A percentile compares a stretch with the other conserved stretches of the same genome.
phyloP scores from a whole-genome alignment of 2,329 filamentous ascomycete genomes.

The Ilyonectria destructans region DNA sequence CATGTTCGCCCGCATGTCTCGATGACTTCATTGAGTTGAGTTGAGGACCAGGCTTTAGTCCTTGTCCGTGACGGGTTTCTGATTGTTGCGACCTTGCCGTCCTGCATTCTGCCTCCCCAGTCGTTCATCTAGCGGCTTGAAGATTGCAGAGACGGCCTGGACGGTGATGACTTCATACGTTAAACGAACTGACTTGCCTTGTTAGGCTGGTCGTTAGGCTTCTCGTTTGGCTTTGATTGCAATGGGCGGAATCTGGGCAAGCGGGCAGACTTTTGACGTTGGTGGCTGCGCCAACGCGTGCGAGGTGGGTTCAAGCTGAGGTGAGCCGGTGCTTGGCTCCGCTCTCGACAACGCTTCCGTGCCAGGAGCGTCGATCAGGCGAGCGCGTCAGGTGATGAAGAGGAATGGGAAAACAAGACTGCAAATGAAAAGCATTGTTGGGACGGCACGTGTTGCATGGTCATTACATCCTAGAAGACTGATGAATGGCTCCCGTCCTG shows the following conservation, averaged over 20 bases:
- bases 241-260: constrained; percentile 2
- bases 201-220: not conserved
- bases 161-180: not conserved
- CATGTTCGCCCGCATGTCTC: constrained; percentile 6
- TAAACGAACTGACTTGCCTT: not conserved
- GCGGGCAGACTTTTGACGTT: constrained; percentile 4
- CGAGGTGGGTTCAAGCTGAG: constrained; percentile 11
- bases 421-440: not conserved
- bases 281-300: constrained; percentile 21
- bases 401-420: not conserved
- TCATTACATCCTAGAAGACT: not conserved
- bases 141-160: not conserved
- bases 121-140: not conserved
- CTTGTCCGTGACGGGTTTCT: not conserved
- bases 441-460: not conserved
- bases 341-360: not conserved
- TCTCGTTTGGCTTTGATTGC: constrained; percentile 10
- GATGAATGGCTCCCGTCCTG: not conserved
- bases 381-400: not conserved
- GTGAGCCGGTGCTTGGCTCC: not conserved
- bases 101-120: not conserved
- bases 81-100: constrained; percentile 2
- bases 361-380: not conserved
- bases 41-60: constrained; percentile 7
- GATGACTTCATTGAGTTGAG: constrained; percentile 21